These are phyloP conservation scores for Nemania serpens DNA, from an alignment of 2,329 filamentous ascomycete genomes.

Conservation along the genomic window DNA sequence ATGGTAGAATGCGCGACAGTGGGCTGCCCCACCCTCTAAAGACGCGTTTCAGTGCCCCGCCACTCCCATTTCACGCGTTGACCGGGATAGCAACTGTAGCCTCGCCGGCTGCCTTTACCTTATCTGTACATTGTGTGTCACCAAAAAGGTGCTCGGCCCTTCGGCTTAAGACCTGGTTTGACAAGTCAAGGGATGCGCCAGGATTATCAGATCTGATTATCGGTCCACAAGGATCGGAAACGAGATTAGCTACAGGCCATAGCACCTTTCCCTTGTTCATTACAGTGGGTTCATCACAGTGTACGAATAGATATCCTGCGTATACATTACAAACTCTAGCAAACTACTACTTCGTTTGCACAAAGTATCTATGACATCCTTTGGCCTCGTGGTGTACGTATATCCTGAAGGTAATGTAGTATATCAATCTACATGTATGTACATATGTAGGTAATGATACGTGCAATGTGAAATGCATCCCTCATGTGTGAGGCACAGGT, in stretches of 20 bases:
- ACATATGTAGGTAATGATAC: too few relatives aligned
- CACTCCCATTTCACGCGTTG: slow-evolving; percentile 35
- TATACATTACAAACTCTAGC: too few relatives aligned
- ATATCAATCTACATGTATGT: too few relatives aligned
- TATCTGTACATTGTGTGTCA: slow-evolving; percentile 4
- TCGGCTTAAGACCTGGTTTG: slow-evolving; percentile 8
- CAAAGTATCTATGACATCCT: too few relatives aligned
- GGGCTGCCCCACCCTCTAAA: slow-evolving; percentile 3
- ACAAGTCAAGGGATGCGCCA: not conserved
- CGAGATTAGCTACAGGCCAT: not conserved
- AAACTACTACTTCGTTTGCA: too few relatives aligned
- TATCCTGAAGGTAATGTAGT: too few relatives aligned
- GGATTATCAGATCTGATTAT: slow-evolving; percentile 20
- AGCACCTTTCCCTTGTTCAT: not conserved
- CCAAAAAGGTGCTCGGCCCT: slow-evolving; percentile 12
- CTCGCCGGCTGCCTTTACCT: slow-evolving; percentile 6
- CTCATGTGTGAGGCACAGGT: too few relatives aligned
- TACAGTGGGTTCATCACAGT: too few relatives aligned
- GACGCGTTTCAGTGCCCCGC: slow-evolving; percentile 31
- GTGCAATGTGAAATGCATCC: too few relatives aligned
- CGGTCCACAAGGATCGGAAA: not conserved
- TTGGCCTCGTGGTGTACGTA: too few relatives aligned
- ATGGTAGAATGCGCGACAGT: slow-evolving; percentile 28
- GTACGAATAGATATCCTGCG: too few relatives aligned
- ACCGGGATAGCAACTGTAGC: slow-evolving; percentile 22